Conservation (phyloP, 164 flowering plant species). For the Vitis labrusca region DNA sequence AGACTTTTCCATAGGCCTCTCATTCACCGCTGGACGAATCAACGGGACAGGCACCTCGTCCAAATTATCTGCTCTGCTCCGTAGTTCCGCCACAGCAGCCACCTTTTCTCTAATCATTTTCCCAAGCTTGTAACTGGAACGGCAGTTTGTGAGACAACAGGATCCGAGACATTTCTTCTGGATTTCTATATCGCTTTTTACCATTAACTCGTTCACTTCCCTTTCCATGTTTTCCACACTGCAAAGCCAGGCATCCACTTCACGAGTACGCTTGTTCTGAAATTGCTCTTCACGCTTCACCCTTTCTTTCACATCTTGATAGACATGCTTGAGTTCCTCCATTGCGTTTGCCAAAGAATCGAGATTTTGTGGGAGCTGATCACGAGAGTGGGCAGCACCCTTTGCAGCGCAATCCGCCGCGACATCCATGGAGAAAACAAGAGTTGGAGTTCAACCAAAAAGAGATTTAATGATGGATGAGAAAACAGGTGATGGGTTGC, state of each 20-base stretch:
- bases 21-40: background rate
- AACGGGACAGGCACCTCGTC: background rate
- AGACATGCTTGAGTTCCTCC: background rate
- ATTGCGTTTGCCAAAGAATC: background rate
- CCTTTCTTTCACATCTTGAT: background rate
- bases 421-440: too few species aligned
- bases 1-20: background rate
- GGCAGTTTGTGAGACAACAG: background rate
- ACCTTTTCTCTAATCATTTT: background rate
- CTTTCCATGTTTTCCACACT: background rate
- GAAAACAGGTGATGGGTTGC: too few species aligned
- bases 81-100: background rate
- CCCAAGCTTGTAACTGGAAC: background rate
- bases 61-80: background rate
- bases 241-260: background rate
- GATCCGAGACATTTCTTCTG: background rate
- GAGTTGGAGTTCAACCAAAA: too few species aligned
- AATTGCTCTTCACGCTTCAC: background rate
- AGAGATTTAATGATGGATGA: too few species aligned
- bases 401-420: background rate
- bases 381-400: background rate
- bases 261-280: background rate
- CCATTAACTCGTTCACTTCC: background rate
- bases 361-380: background rate
- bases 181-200: background rate